Evolutionary conservation across 257 asterid genomes (phyloP), one percentile per base, ranked within the genome.

Genomic region (Scutellaria minor): DNA sequence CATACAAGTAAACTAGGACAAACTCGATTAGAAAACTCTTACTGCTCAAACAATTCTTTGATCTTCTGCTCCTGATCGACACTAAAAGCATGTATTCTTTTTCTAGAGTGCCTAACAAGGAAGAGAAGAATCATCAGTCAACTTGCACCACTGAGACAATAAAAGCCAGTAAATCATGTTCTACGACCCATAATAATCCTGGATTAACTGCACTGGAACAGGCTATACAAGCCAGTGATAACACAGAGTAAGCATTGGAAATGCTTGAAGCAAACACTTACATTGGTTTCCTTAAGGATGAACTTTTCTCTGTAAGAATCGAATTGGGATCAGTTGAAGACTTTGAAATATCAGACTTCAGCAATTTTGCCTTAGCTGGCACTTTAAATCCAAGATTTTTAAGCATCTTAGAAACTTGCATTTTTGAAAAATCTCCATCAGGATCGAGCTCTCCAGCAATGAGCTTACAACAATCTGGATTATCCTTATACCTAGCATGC

Each of bases 11-110:
- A 53, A 66, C 52, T 45, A 63, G 40, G 62, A 50, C 11, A 51
- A 35, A 22, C 27, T 76, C 79, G 44, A 67, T 56, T 24, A 24
- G 51, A 56, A 48, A 76, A 62, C 74, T 87, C 98, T 89, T 82
- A 94, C 99, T 91, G 95, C 80, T 82, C 85, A 77, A 85, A 94
- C 78, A 91, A 83, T 13, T 85, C 92, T 86, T 82, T 91, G 42
- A 94, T 87, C 85, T 79, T 84, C 87, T 82, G 87, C 80, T 91
- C 98, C 79, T 92, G 89, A 79, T 85, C 91, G 53, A 62, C 84
- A 81, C 86, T 91, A 84, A 91, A 84, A 54, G 92, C 92, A 6
- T 68, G 82, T 75, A 81, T 89, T 83, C 97, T 83, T 86, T 87
- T 94, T 79, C 92, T 86, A 42, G 85, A 82, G 80, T 85, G 86